phyloP scores from a whole-genome alignment of 2,329 filamentous ascomycete species.

The Rhynchosporium graminicola region DNA sequence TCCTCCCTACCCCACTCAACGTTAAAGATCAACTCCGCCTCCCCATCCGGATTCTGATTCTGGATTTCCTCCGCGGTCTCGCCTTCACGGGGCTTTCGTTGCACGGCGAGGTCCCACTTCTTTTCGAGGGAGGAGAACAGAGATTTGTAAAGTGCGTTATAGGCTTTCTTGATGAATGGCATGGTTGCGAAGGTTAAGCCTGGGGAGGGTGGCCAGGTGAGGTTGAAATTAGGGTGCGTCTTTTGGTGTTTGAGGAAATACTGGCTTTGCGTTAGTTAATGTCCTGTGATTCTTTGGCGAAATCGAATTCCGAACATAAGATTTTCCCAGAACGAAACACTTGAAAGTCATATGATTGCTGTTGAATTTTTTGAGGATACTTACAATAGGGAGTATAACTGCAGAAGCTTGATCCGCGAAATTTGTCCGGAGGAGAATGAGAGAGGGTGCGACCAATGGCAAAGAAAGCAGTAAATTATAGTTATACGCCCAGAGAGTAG shows the following conservation, averaged over 20 bases:
- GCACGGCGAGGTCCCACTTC: conserved; percentile 39
- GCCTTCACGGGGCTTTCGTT: conserved; percentile 39
- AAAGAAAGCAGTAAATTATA: conserved; percentile 50
- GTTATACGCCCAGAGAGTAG: conserved; percentile 3
- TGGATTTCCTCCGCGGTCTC: conserved; percentile 41
- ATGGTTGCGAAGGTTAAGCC: conserved; percentile 65
- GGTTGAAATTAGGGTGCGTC: conserved; percentile 22
- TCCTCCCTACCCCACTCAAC: conserved; percentile 24
- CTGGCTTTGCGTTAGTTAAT: conserved; percentile 26
- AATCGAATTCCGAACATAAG: too few relatives aligned
- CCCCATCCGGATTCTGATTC: conserved; percentile 39
- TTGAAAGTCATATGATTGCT: too few relatives aligned
- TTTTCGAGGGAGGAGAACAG: conserved; percentile 36
- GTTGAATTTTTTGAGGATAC: conserved; percentile 5
- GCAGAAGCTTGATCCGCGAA: conserved; percentile 53
- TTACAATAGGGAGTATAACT: conserved; percentile 41
- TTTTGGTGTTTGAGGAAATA: conserved; percentile 31
- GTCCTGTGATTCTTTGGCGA: neutral
- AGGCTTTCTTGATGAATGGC: conserved; percentile 64
- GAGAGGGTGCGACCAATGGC: conserved; percentile 65
- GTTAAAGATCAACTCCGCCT: conserved; percentile 37
- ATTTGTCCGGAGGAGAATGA: conserved; percentile 67
- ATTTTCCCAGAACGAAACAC: too few relatives aligned
- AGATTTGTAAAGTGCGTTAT: conserved; percentile 58
- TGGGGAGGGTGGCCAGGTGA: conserved; percentile 55